These are phyloP conservation scores for Fragilariopsis cylindrus DNA, from an alignment of 108 stramenopile species.

Conservation along the genomic window DNA sequence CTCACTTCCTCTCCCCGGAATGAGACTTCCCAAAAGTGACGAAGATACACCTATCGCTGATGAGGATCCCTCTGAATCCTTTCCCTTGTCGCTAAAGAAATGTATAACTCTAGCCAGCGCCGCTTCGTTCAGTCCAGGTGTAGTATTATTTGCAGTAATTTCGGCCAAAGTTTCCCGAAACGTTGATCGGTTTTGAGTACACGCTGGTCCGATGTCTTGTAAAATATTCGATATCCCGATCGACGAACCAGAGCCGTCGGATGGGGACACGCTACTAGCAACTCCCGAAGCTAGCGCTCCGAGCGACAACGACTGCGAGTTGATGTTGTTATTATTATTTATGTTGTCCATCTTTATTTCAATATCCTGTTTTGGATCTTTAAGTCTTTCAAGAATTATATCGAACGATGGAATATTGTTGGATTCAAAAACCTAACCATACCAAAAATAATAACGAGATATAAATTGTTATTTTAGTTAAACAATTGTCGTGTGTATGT, in stretches of 20 bases:
- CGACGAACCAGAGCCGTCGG: constrained; percentile 43
- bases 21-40: constrained; percentile 55
- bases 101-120: constrained; percentile 79
- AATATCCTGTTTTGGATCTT: constrained; percentile 10
- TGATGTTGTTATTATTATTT: background rate
- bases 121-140: constrained; percentile 59
- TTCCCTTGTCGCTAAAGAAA: constrained; percentile 73
- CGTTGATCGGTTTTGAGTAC: constrained; percentile 60
- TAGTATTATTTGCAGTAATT: constrained; percentile 33
- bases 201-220: constrained; percentile 83
- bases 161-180: constrained; percentile 82
- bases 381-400: constrained; percentile 14
- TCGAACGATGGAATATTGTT: background rate
- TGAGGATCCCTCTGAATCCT: constrained; percentile 38
- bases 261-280: constrained; percentile 35
- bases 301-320: constrained; percentile 16
- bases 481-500: background rate
- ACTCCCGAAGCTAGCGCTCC: constrained; percentile 37
- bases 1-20: constrained; percentile 42
- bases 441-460: background rate
- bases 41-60: constrained; percentile 51
- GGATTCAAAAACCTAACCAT: background rate
- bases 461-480: background rate
- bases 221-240: constrained; percentile 70
- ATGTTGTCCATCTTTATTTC: constrained; percentile 22